phyloP scores from a whole-genome alignment of 2,329 filamentous ascomycete species.

The Aspergillus intermedius region DNA sequence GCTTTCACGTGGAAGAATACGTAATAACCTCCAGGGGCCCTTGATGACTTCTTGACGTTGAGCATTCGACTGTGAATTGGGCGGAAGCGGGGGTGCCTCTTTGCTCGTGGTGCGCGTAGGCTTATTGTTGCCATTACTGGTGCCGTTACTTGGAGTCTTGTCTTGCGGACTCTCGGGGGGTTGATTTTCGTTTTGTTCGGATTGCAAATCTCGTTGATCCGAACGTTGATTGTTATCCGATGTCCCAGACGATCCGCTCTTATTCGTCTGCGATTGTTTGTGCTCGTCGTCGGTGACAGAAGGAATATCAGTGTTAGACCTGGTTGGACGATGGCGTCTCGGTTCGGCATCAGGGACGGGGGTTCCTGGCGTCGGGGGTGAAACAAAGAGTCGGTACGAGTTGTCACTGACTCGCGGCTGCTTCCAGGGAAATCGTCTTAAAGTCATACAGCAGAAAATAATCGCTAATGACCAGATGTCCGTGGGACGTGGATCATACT shows the following conservation, averaged over 20 bases:
- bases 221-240: constrained; percentile 4
- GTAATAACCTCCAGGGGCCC: constrained; percentile 83
- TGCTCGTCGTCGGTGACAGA: constrained; percentile 20
- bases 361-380: constrained; percentile 69
- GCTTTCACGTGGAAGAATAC: constrained; percentile 81
- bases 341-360: constrained; percentile 37
- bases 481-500: constrained; percentile 87
- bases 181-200: constrained; percentile 17
- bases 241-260: constrained; percentile 4
- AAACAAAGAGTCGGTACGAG: constrained; percentile 87
- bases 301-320: constrained; percentile 31
- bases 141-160: constrained; percentile 16
- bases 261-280: constrained; percentile 11
- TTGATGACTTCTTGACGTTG: constrained; percentile 68
- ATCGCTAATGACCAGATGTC: constrained; percentile 98
- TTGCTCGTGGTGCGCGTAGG: constrained; percentile 33
- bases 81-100: constrained; percentile 31
- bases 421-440: constrained; percentile 95
- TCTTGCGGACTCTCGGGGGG: constrained; percentile 21
- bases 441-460: constrained; percentile 97
- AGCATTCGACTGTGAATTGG: constrained; percentile 19
- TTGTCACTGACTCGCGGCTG: constrained; percentile 86
- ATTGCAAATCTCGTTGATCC: constrained; percentile 10
- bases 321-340: constrained; percentile 26
- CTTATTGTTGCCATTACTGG: constrained; percentile 15